Base-by-base conservation (phyloP, 1,284 basidiomycete species). In the Ceratobasidium sp. region DNA sequence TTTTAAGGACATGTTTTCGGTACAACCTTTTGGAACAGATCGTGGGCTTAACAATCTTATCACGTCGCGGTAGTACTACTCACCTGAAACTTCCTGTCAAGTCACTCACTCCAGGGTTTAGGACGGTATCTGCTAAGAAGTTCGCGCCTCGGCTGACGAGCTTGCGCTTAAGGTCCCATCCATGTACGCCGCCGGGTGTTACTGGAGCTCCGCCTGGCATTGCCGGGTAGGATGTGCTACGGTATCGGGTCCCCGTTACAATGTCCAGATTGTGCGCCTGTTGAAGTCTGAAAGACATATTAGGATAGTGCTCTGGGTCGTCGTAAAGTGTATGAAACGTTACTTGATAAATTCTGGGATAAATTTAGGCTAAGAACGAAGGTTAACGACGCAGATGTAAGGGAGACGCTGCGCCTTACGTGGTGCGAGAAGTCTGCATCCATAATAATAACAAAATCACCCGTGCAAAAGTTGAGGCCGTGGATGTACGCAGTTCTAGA, bases 391-490 rank as follows among this genome's bases (percentile, higher is more conserved):
- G 4, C 51, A 24, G 50, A 60, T 33, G 27, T n/a, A n/a, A 17
- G 19, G 22, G 31, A 33, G 29, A 57, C 53, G 29, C 36, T 31
- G 9, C 44, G 57, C 47, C 91, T 69, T 83, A 95, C 95, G 80
- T 97, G 95, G 81, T 97, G 95, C 14, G 94, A 96, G 82, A 97
- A 97, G 84, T 97, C 95, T 65, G 95, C 95, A 80, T 97, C 95
- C 95, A 97, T 97, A 82, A 97, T 97, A 80, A 97, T 94, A 45
- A 96, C 94, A 84, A 96, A 97, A 82, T 94, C 93, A n/a, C 95
- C 95, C 0, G 92, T 91, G 80, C 91, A 93, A 81, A 92, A 94
- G 79, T 94, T 91, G 67, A 97, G 86, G 14, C 95, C 95, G 81
- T 97, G 93, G 66, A 97, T 94, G 82, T 97, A 97, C 24, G 95